Evolutionary conservation across 108 stramenopile genomes (phyloP).

Genomic region (Skeletonema marinoi): DNA sequence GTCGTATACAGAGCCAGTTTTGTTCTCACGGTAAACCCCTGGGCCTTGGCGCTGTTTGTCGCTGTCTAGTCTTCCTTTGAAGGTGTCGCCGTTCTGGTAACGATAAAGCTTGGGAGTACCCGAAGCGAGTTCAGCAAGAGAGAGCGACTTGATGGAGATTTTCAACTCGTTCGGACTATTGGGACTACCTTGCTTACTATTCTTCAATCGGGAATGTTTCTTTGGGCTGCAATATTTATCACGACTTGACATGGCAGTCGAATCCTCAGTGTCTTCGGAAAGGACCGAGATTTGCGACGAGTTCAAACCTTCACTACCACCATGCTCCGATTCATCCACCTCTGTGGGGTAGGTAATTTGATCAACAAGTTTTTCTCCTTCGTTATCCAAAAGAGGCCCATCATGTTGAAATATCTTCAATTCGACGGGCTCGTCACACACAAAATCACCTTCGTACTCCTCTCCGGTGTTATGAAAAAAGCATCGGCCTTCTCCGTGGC

Average conservation of each 20-base stretch:
- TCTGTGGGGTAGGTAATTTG: not conserved
- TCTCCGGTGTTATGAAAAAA: constrained; percentile 32
- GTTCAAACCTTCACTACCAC: not conserved
- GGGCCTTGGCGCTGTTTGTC: constrained; percentile 30
- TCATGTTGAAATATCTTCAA: constrained; percentile 35
- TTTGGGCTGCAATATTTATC: not conserved
- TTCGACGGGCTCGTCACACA: constrained; percentile 38
- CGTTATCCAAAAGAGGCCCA: constrained; percentile 11
- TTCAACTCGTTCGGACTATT: not conserved
- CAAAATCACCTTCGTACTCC: constrained; percentile 39
- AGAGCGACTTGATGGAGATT: constrained; percentile 18
- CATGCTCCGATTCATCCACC: not conserved
- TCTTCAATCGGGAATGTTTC: not conserved
- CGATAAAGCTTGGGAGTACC: constrained; percentile 16
- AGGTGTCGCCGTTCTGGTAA: constrained; percentile 39
- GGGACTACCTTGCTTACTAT: not conserved
- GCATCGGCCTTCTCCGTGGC: constrained; percentile 41
- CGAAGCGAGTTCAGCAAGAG: constrained; percentile 9
- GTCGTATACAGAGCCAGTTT: constrained; percentile 31
- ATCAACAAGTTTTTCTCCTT: not conserved
- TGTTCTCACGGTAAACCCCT: constrained; percentile 32
- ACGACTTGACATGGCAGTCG: not conserved
- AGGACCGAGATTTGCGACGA: constrained; percentile 4
- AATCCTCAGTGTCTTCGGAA: constrained; percentile 18
- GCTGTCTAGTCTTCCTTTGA: constrained; percentile 28